A percentile compares a stretch with the other conserved stretches of the same genome.
These are phyloP conservation scores for Turnera subulata DNA, from an alignment of 345 rosid species.

Conservation along the genomic window DNA sequence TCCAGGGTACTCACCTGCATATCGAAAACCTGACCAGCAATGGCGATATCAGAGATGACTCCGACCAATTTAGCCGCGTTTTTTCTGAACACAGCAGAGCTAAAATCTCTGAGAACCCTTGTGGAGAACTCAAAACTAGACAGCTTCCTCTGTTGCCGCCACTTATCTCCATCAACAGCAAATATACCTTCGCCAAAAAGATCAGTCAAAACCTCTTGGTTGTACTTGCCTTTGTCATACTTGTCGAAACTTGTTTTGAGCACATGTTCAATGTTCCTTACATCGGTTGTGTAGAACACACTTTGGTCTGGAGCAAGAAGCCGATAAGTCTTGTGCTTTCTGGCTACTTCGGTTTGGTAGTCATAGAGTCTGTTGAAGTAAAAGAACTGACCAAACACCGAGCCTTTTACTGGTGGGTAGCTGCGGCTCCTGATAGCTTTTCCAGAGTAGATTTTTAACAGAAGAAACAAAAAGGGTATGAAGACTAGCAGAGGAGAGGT, in stretches of 20 bases:
- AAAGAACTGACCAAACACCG: slow-evolving; percentile 40
- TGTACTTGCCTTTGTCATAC: slow-evolving; percentile 43
- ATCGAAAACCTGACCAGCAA: no score
- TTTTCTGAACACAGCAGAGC: slow-evolving; percentile 55
- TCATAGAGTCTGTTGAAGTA: no score
- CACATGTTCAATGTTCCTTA: slow-evolving; percentile 58
- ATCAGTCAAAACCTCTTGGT: slow-evolving; percentile 29
- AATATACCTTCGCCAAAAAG: slow-evolving; percentile 71
- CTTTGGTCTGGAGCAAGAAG: slow-evolving; percentile 42
- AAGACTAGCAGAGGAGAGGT: background rate
- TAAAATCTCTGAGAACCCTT: slow-evolving; percentile 60
- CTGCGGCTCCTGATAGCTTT: slow-evolving; percentile 41
- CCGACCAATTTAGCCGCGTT: slow-evolving; percentile 46
- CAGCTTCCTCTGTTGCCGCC: slow-evolving; percentile 80
- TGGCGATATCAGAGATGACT: slow-evolving; percentile 25
- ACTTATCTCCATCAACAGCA: slow-evolving; percentile 65
- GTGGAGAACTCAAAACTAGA: slow-evolving; percentile 74
- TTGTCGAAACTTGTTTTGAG: slow-evolving; percentile 46
- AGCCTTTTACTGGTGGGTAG: slow-evolving; percentile 54
- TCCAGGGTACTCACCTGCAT: no score
- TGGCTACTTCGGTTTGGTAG: slow-evolving; percentile 44
- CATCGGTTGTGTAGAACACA: slow-evolving; percentile 46
- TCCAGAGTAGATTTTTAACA: slow-evolving; percentile 31
- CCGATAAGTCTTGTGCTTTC: slow-evolving; percentile 42
- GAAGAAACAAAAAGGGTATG: no score